Evolutionary conservation across 2,329 filamentous ascomycete species (phyloP), one percentile per base, ranked within the genome.

Genomic region (Cladosporium sp.): DNA sequence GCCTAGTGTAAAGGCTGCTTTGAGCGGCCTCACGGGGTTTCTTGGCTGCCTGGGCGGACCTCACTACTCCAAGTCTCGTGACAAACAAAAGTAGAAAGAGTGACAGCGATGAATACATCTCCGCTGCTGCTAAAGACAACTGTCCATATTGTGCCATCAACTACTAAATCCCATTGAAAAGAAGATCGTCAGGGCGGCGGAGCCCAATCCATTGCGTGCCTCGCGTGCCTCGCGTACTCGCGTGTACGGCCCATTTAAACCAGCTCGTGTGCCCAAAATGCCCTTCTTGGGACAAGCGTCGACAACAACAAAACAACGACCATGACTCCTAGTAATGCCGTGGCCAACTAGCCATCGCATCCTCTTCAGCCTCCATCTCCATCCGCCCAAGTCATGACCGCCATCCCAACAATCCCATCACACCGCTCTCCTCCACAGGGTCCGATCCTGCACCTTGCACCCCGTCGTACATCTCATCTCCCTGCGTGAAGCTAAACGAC

Each of bases 401-500:
- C 36, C 16, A 58, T 58, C 36, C 36, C 56, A 58, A 58, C 56
- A 58, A 58, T 58, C 56, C 56, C 56, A 58, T 58, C 56, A 58
- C 56, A 58, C 56, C 56, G 56, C 56, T 32, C 34, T 28, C 54
- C 56, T 57, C 56, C 54, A 57, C 54, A 23, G 32, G 39, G 10
- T 32, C 56, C 14, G 28, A 57, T 57, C 54, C 54, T 57, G 30
- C 54, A 34, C 54, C 30, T 36, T 25, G 39, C 39, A 46, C 39
- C 18, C 39, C 7, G 7, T 46, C 39, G 39, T 13, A 7, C n/a
- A 21, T 46, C n/a, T 23, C 39, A 21, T 23, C 14, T 46, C 39
- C 39, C n/a, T 46, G 39, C 39, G 39, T 46, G 10, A 13, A 46
- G 39, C 39, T 46, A 46, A 46, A 21, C 3, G n/a, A n/a, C 11